Evolutionary conservation across 2,329 filamentous ascomycete species (phyloP).

Genomic region (Fusarium nygamai): DNA sequence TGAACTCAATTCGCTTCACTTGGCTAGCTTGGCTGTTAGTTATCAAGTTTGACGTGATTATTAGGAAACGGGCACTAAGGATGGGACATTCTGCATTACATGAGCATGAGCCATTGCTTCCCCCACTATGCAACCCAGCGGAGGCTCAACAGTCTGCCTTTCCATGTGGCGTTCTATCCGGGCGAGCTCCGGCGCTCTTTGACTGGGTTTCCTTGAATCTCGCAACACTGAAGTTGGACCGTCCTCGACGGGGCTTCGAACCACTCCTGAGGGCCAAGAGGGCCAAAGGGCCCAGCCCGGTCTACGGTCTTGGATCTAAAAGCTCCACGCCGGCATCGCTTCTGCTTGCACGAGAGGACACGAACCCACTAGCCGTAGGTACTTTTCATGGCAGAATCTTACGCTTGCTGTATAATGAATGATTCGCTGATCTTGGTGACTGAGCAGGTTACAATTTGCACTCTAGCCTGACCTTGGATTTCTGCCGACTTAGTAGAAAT

Average conservation of each 20-base stretch:
- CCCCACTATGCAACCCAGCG: conserved; percentile 1
- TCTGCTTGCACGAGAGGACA: not conserved
- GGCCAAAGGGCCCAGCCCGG: conserved; percentile 39
- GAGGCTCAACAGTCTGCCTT: conserved; percentile 8
- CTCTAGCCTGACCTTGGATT: not conserved
- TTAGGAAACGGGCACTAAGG: not conserved
- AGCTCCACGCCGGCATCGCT: not conserved
- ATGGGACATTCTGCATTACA: not conserved
- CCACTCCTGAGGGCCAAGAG: conserved; percentile 31
- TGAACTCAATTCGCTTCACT: conserved; percentile 39
- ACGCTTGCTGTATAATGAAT: not conserved
- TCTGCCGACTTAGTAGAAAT: not conserved
- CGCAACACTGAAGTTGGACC: conserved; percentile 21
- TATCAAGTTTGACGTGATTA: conserved; percentile 1
- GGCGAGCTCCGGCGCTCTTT: conserved; percentile 22
- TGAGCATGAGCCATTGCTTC: not conserved
- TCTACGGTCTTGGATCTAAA: conserved; percentile 26
- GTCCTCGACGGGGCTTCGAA: conserved; percentile 26
- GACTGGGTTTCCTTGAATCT: conserved; percentile 17
- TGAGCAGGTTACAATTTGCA: not conserved
- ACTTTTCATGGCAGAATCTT: not conserved
- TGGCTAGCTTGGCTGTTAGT: not conserved
- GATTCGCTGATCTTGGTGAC: not conserved
- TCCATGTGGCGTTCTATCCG: conserved; percentile 25
- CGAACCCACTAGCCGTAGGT: not conserved